A percentile compares a stretch with the other conserved stretches of the same genome.
Evolutionary conservation across 2,329 filamentous ascomycete genomes (phyloP).

Genomic region (Stagonosporopsis tanaceti): DNA sequence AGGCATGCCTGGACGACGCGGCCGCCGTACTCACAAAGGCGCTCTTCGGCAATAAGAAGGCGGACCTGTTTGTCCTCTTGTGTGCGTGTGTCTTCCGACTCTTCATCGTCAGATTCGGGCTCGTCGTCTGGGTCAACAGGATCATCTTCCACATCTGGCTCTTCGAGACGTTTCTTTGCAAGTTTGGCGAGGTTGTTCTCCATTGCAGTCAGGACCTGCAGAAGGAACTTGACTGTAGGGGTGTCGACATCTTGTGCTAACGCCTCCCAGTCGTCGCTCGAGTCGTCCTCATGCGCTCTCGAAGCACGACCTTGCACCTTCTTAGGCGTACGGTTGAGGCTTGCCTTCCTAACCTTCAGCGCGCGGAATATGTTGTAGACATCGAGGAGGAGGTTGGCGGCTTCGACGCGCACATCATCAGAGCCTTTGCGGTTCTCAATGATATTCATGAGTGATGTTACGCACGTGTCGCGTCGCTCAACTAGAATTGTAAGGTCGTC

Average conservation of each 20-base stretch:
- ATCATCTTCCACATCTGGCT: constrained; percentile 72
- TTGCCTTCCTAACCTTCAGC: constrained; percentile 62
- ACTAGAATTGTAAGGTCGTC: constrained; percentile 66
- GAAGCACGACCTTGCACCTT: constrained; percentile 33
- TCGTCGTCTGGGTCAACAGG: constrained; percentile 72
- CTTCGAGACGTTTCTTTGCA: constrained; percentile 48
- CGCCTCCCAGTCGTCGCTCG: constrained; percentile 59
- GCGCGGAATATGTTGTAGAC: constrained; percentile 81
- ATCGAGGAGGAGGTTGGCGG: constrained; percentile 81
- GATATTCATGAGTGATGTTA: constrained; percentile 58
- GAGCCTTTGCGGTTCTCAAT: constrained; percentile 65
- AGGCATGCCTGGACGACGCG: constrained; percentile 84
- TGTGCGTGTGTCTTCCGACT: constrained; percentile 50
- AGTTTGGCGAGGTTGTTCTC: constrained; percentile 69
- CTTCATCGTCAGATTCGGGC: constrained; percentile 66
- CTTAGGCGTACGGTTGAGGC: constrained; percentile 43
- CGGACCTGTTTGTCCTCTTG: constrained; percentile 65
- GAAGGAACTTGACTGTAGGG: constrained; percentile 70
- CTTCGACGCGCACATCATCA: constrained; percentile 79
- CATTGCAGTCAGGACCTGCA: constrained; percentile 77
- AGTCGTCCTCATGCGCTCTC: constrained; percentile 28
- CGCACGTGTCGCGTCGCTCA: constrained; percentile 61
- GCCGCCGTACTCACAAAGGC: constrained; percentile 82
- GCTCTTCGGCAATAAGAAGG: constrained; percentile 80
- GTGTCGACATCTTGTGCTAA: constrained; percentile 74